A percentile compares a stretch with the other conserved stretches of the same genome.
Conservation (phyloP, 441 rosid genomes). For the Gossypium aridum region DNA sequence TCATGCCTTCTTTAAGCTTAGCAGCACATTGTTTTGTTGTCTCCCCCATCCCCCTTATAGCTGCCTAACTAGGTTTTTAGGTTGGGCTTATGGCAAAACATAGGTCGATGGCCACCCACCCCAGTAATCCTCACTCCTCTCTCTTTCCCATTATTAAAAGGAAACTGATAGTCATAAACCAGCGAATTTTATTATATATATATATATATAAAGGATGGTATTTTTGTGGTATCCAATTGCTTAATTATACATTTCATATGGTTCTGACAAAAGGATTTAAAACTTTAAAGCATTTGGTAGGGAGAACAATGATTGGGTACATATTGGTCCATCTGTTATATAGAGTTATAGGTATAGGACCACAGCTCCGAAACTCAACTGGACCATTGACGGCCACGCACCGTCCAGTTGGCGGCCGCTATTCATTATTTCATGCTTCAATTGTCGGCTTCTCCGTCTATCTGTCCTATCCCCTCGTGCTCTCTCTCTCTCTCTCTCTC, state of each 20-base stretch:
- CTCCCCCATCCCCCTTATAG: neutral
- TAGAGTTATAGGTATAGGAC: constrained; percentile 10
- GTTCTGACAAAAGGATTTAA: neutral
- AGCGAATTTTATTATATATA: neutral
- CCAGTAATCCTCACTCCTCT: neutral
- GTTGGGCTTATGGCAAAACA: neutral
- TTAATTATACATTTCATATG: neutral
- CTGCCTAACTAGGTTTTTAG: neutral
- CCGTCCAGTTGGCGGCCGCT: constrained; percentile 16
- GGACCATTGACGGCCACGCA: constrained; percentile 11
- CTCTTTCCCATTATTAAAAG: neutral
- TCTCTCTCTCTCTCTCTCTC: neutral
- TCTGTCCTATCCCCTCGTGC: neutral
- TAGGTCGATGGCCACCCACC: neutral
- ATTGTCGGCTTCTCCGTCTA: neutral
- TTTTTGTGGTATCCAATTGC: neutral
- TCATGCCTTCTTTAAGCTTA: neutral
- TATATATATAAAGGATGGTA: neutral
- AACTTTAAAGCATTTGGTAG: neutral
- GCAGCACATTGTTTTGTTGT: neutral
- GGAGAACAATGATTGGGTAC: neutral
- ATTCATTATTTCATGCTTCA: neutral
- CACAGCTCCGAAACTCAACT: neutral
- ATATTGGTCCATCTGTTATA: neutral
- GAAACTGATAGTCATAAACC: neutral